phyloP scores from a whole-genome alignment of 148 eudicot species.

The Tetragonia tetragonoides region DNA sequence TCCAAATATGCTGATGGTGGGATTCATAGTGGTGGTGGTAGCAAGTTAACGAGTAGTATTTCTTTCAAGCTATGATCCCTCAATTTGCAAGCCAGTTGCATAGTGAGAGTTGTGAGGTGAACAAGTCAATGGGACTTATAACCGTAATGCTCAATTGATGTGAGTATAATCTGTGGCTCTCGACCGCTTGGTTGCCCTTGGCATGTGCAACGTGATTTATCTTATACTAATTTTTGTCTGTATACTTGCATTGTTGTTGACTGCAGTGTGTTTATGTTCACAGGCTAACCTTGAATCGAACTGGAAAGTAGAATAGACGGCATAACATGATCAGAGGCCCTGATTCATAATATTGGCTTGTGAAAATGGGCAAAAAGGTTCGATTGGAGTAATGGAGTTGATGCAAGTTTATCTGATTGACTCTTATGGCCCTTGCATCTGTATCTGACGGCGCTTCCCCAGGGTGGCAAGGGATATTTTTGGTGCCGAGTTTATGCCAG shows the following conservation, averaged over 20 bases:
- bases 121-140: too few relatives aligned
- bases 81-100: too few relatives aligned
- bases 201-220: neutral
- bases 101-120: too few relatives aligned
- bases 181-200: neutral
- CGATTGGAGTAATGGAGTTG: conserved; percentile 6
- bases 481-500: conserved; percentile 13
- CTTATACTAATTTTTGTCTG: neutral
- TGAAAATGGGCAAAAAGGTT: conserved; percentile 7
- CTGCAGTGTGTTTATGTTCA: neutral
- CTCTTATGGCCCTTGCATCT: conserved; percentile 19
- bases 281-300: conserved; percentile 21
- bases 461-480: conserved; percentile 8
- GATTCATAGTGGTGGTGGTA: too few relatives aligned
- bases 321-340: conserved; percentile 7
- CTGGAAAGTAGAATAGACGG: conserved; percentile 17
- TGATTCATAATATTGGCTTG: conserved; percentile 6
- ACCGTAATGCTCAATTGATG: too few relatives aligned
- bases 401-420: conserved; percentile 1
- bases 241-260: neutral
- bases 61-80: too few relatives aligned
- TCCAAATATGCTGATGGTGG: too few relatives aligned
- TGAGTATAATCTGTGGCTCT: too few relatives aligned
- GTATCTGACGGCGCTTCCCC: conserved; percentile 13
- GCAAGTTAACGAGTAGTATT: too few relatives aligned